Evolutionary conservation across 768 basidiomycete genomes (phyloP).

Genomic region (Lenzites betulinus): DNA sequence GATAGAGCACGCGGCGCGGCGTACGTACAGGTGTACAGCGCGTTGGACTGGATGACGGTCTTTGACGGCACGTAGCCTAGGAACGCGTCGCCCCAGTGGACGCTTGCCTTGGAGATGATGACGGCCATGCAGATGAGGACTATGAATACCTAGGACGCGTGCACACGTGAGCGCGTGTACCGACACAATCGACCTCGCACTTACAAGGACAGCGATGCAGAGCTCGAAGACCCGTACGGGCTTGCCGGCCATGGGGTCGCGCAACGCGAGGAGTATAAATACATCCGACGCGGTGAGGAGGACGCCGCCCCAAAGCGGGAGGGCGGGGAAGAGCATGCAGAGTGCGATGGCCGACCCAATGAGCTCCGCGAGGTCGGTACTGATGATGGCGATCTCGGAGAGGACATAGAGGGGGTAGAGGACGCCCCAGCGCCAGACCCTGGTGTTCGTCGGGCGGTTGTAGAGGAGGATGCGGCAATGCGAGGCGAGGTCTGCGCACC

Average conservation of each 20-base stretch:
- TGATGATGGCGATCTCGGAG: conserved; percentile 54
- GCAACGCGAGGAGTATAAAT: conserved; percentile 61
- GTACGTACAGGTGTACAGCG: conserved; percentile 64
- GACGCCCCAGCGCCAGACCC: conserved; percentile 40
- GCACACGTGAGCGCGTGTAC: neutral
- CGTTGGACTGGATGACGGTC: conserved; percentile 53
- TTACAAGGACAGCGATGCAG: conserved; percentile 62
- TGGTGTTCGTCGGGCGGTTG: conserved; percentile 42
- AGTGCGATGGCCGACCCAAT: conserved; percentile 63
- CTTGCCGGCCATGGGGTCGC: conserved; percentile 66
- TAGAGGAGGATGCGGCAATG: conserved; percentile 52
- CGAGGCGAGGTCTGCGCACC: conserved; percentile 42
- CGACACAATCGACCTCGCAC: conserved; percentile 20
- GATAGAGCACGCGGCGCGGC: conserved; percentile 28
- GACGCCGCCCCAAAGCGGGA: conserved; percentile 52
- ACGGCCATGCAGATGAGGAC: conserved; percentile 80
- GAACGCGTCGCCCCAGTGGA: conserved; percentile 76
- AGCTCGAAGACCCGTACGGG: conserved; percentile 72
- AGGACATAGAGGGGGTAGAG: conserved; percentile 49
- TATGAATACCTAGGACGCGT: conserved; percentile 30
- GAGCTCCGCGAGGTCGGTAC: conserved; percentile 61
- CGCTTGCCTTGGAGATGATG: conserved; percentile 68
- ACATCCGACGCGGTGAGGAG: conserved; percentile 52
- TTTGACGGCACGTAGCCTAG: conserved; percentile 76
- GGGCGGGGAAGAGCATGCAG: conserved; percentile 49